Evolutionary conservation across 1,139 yeast genomes (phyloP), one percentile per base, ranked within the genome.

Genomic region (Lipomyces yarrowii): DNA sequence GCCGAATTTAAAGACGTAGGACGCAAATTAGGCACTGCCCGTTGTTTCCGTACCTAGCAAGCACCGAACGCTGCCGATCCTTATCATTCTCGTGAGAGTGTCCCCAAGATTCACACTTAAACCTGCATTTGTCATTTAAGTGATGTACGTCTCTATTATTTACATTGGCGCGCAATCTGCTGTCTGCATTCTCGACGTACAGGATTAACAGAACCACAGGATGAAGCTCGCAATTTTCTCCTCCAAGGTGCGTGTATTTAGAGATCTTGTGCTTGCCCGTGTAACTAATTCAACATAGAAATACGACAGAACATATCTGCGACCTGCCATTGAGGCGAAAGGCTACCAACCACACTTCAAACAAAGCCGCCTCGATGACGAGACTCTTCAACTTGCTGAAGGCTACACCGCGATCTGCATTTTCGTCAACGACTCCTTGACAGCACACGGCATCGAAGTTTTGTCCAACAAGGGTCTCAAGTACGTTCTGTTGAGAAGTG

Each of bases 391-490:
- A 2, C 61, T 71, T 32, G 74, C 73, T 7, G 61, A 71, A 32
- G 72, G 68, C 15, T 68, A 60, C 61, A 61, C 64, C 10, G 74
- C 73, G 21, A 71, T 73, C 33, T 73, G 74, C 56, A 69, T 72
- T 18, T 73, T 73, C 66, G 74, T 73, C 57, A 73, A 73, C 59
- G 74, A 73, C 62, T 57, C 53, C 8, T 59, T 71, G 52, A 61
- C 64, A 42, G 66, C 67, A 8, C 46, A 48, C 3, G 67, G 67
- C 33, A 56, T 70, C 53, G 67, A 71, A 46, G 30, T 55, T 1
- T 68, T 73, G 8, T 66, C 69, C 37, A 57, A 39, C 3, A 52
- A 58, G 3, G 74, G 74, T 3, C 65, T 73, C 23, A 59, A 63
- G 51, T 68, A 60, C 56, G 64, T 73, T 11, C 68, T 72, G 15